Percentiles rank a stretch among this genome's conserved stretches.
Evolutionary conservation across 306 rosid species (phyloP).

Genomic region (Cajanus cajan): DNA sequence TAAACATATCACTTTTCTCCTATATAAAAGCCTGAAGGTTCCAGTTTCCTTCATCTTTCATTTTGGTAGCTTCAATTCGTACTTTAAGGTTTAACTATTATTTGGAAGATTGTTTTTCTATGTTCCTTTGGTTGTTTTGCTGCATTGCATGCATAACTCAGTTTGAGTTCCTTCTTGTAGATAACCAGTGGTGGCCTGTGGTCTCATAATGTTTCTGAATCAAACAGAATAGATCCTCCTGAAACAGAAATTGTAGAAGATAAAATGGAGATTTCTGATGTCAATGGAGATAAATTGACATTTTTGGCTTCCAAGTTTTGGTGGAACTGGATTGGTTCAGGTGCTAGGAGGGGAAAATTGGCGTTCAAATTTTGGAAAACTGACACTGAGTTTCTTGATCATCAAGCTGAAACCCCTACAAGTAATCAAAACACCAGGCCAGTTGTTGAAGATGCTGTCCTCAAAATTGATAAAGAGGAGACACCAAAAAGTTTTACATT

Average conservation of each 20-base stretch:
- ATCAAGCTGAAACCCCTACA: constrained; percentile 59
- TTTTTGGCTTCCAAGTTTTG: constrained; percentile 61
- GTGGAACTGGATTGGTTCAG: constrained; percentile 77
- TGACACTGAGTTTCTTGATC: constrained; percentile 60
- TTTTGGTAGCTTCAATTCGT: not conserved
- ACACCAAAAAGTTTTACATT: constrained; percentile 49
- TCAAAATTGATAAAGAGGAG: constrained; percentile 67
- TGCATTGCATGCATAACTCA: constrained; percentile 22
- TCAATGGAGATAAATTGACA: constrained; percentile 61
- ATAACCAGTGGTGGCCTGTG: constrained; percentile 85
- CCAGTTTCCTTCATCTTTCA: not conserved
- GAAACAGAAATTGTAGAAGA: constrained; percentile 37
- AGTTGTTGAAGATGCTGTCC: constrained; percentile 51
- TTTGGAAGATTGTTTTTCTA: constrained; percentile 6
- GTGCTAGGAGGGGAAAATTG: constrained; percentile 61
- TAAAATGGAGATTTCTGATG: constrained; percentile 50
- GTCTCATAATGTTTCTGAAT: constrained; percentile 66
- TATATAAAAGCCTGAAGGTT: not conserved
- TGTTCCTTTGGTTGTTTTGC: constrained; percentile 34
- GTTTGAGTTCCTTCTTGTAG: constrained; percentile 37
- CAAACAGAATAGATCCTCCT: constrained; percentile 42
- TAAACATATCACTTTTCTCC: not conserved
- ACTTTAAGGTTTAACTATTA: constrained; percentile 2
- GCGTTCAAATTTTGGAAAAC: constrained; percentile 66
- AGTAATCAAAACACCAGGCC: constrained; percentile 47